These are phyloP conservation scores for Chaetoscypha palmicola DNA, from an alignment of 2,329 filamentous ascomycete species.

Conservation along the genomic window DNA sequence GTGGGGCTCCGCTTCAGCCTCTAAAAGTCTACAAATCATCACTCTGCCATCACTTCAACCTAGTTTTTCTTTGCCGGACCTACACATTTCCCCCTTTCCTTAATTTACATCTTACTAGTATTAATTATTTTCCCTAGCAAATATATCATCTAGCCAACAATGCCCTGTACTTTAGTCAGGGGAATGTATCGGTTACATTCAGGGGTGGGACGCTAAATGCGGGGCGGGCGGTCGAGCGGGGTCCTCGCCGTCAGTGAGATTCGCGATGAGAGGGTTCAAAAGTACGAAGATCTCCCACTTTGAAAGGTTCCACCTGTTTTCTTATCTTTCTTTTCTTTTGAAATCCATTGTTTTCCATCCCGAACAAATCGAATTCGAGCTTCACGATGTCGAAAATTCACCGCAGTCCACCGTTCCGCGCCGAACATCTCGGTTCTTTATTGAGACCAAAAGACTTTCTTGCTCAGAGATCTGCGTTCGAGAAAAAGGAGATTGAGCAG, in stretches of 20 bases:
- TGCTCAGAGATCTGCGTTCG: slow-evolving; percentile 46
- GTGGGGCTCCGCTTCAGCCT: no score
- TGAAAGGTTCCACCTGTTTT: neutral
- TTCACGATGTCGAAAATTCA: slow-evolving; percentile 12
- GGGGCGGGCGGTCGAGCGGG: neutral
- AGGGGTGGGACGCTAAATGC: neutral
- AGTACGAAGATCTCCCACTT: neutral
- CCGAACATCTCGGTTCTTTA: slow-evolving; percentile 59
- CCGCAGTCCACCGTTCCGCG: slow-evolving; percentile 38
- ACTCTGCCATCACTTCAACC: no score
- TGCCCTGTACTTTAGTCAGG: no score
- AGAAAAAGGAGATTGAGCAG: slow-evolving; percentile 40
- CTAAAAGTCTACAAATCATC: no score
- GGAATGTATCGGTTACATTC: no score
- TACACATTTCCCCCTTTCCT: no score
- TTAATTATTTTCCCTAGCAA: no score
- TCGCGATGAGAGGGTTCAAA: neutral
- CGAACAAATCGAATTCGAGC: neutral
- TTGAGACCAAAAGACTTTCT: slow-evolving; percentile 52
- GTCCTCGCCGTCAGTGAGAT: neutral
- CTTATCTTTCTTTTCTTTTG: neutral
- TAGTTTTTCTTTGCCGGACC: no score
- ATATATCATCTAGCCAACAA: no score
- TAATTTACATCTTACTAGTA: no score
- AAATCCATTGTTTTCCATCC: neutral